A percentile compares a stretch with the other conserved stretches of the same genome.
Evolutionary conservation across 257 asterid genomes (phyloP).

Genomic region (Fraxinus cuspidata): DNA sequence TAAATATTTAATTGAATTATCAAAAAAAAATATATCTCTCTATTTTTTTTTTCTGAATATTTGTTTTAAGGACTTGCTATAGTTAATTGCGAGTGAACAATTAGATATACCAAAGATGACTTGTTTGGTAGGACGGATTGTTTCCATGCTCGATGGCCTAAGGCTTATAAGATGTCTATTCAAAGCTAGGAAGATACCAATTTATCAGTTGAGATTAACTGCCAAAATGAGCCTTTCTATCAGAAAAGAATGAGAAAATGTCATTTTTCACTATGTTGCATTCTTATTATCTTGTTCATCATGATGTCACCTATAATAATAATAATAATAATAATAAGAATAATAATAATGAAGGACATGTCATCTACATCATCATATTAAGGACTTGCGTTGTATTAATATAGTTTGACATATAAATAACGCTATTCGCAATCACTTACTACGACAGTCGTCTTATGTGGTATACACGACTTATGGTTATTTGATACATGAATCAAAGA

Average conservation of each 20-base stretch:
- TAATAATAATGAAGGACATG: neutral
- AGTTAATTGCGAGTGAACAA: neutral
- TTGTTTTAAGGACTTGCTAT: neutral
- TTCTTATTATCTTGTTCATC: slow-evolving; percentile 5
- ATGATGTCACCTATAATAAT: slow-evolving; percentile 8
- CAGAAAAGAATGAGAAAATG: neutral
- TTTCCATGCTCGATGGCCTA: neutral
- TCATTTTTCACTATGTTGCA: neutral
- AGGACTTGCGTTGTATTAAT: neutral
- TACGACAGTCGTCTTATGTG: no score
- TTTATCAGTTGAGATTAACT: neutral
- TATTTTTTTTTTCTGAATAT: neutral
- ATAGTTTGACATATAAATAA: neutral
- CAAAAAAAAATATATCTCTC: neutral
- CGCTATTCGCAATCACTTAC: no score
- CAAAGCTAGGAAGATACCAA: neutral
- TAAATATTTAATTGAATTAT: neutral
- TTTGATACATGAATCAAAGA: no score
- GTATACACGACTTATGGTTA: no score
- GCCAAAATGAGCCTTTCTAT: neutral
- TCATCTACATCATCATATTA: neutral
- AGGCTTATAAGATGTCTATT: neutral
- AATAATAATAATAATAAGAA: neutral
- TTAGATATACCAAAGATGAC: neutral
- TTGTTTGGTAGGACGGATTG: neutral